Base-by-base conservation (phyloP, 2,329 filamentous ascomycete species). In the Calonectria naviculata region DNA sequence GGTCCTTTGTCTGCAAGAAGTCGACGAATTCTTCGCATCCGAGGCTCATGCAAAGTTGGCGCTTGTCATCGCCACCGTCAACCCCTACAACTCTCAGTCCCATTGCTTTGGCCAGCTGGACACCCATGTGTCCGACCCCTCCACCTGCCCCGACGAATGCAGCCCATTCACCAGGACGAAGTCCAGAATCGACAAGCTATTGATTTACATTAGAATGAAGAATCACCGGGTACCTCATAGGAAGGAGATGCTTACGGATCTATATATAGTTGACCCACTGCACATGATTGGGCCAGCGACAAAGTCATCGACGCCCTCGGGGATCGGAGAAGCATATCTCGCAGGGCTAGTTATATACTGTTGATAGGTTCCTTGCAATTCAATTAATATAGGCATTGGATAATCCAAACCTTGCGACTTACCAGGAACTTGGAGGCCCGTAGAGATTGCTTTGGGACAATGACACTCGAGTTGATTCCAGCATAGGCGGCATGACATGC, bases 101-200 rank as follows among this genome's bases (percentile, higher is more conserved):
- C 65, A 67, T 49, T n/a, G 65, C 52, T 31, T 67, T 67, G 31
- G 65, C 54, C 13, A 67, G 41, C 17, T 67, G 41, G 10, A 61
- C 46, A 24, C 65, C 65, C 28, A 36, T 42, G 34, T 46, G 26
- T 4, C 65, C 65, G 17, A 61, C 52, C 1, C 65, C 65, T 2
- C 65, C 65, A 9, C 65, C 54, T 29, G 36, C 52, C 12, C 65
- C 65, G 1, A 36, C 13, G 19, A 67, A 60, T 1, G 41, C 65
- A 12, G 34, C 38, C 65, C 65, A 67, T 5, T 36, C 36, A 1
- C 65, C 41, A 4, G 52, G 41, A 4, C 19, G 42, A 2, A 67
- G 28, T 2, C 38, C 65, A 10, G 49, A 47, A 28, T 67, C 65
- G 13, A 67, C 26, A 21, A 67, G 17, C 47, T 54, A 7, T 13